These are phyloP conservation scores for Wickerhamiella azyma DNA, from an alignment of 805 yeast species.

Conservation along the genomic window DNA sequence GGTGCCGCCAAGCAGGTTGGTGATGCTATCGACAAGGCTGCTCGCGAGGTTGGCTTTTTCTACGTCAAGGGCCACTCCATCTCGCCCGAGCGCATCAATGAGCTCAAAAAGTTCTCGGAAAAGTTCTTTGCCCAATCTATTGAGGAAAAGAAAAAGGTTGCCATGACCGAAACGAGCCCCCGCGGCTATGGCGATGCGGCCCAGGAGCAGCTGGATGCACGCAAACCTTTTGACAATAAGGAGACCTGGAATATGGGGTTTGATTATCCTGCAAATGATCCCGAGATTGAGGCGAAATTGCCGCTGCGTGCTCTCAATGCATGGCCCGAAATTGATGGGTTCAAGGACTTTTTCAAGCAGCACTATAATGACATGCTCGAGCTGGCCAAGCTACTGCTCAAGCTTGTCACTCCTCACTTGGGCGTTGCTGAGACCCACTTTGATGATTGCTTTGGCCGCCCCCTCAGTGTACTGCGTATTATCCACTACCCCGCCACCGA, in stretches of 20 bases:
- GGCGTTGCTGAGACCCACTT: conserved; percentile 35
- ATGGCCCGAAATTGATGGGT: conserved; percentile 34
- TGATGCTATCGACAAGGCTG: conserved; percentile 28
- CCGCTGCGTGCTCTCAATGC: conserved; percentile 41
- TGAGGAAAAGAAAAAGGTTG: conserved; percentile 33
- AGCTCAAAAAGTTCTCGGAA: conserved; percentile 29
- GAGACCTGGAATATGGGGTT: conserved; percentile 47
- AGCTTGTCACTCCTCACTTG: conserved; percentile 41
- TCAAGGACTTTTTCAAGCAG: conserved; percentile 32
- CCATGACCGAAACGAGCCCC: conserved; percentile 42
- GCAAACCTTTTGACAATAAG: conserved; percentile 39
- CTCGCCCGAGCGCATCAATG: conserved; percentile 26
- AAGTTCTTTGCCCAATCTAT: conserved; percentile 36
- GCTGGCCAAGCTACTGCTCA: conserved; percentile 32
- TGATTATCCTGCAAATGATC: conserved; percentile 10
- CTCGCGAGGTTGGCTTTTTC: conserved; percentile 44
- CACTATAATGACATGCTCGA: conserved; percentile 31
- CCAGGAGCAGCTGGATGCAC: conserved; percentile 45
- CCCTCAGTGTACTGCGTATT: conserved; percentile 44
- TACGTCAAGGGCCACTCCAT: conserved; percentile 37
- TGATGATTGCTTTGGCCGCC: conserved; percentile 35
- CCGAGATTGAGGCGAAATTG: conserved; percentile 24
- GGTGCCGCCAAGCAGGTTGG: conserved; percentile 17
- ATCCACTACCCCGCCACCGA: conserved; percentile 40
- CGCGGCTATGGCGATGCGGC: conserved; percentile 45